phyloP scores from a whole-genome alignment of 1,284 basidiomycete genomes.

The Cyathus pygmaeus region DNA sequence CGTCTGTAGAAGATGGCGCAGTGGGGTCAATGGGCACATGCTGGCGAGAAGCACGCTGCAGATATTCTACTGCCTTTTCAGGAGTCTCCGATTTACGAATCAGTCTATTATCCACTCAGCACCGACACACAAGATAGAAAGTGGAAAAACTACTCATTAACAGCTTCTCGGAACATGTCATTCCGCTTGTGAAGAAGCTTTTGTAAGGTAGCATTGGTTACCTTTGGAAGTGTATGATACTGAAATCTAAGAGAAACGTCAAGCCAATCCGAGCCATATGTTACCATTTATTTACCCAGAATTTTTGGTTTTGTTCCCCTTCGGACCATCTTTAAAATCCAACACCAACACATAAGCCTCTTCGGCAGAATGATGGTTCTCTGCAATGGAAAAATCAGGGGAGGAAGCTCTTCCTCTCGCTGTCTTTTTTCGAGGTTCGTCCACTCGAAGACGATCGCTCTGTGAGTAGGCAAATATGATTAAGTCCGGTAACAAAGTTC shows the following conservation, averaged over 20 bases:
- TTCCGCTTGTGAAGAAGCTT: conserved; percentile 82
- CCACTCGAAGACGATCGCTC: conserved; percentile 68
- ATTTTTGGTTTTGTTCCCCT: conserved; percentile 46
- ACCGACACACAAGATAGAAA: neutral
- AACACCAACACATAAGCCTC: conserved; percentile 79
- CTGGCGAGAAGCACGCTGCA: conserved; percentile 73
- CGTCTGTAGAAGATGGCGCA: conserved; percentile 14
- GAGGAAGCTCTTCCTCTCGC: conserved; percentile 29
- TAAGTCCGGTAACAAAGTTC: conserved; percentile 83
- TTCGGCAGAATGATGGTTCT: conserved; percentile 18
- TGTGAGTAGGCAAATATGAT: conserved; percentile 88
- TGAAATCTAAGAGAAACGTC: neutral
- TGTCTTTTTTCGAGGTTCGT: conserved; percentile 47
- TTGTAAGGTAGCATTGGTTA: conserved; percentile 60
- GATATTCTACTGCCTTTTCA: conserved; percentile 70
- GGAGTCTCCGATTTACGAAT: conserved; percentile 61
- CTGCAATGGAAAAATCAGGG: conserved; percentile 51
- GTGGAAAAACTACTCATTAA: conserved; percentile 66
- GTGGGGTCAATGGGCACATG: conserved; percentile 76
- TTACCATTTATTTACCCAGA: conserved; percentile 31
- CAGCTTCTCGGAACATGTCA: conserved; percentile 70
- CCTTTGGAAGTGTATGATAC: conserved; percentile 8
- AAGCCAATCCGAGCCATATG: neutral
- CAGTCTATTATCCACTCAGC: conserved; percentile 54
- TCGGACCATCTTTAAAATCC: conserved; percentile 72